Conservation (phyloP, 2,329 filamentous ascomycete species). For the Rhynchosporium secalis region DNA sequence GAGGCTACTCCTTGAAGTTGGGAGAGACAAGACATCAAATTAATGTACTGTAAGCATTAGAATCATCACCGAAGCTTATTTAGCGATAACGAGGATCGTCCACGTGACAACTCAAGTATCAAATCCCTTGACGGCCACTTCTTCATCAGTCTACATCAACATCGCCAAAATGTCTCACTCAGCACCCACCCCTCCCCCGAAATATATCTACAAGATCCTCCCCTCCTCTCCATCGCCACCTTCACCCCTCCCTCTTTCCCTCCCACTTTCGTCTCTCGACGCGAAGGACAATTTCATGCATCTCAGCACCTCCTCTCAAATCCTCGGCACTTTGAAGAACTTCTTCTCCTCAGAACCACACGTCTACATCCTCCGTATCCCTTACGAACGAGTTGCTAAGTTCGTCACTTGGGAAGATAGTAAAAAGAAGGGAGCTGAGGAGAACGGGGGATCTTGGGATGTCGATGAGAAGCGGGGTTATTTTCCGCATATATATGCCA, state of each 20-base stretch:
- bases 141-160: not conserved
- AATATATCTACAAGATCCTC: conserved; percentile 40
- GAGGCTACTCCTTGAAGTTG: no score
- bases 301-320: conserved; percentile 32
- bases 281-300: conserved; percentile 36
- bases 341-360: conserved; percentile 30
- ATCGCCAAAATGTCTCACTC: conserved; percentile 24
- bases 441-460: conserved; percentile 35
- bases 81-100: no score
- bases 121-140: not conserved
- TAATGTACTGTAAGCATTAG: no score
- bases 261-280: conserved; percentile 37
- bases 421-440: conserved; percentile 28
- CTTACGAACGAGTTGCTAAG: conserved; percentile 29
- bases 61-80: no score
- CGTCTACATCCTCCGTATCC: conserved; percentile 34
- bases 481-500: conserved; percentile 37
- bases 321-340: conserved; percentile 33
- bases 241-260: conserved; percentile 30
- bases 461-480: conserved; percentile 28
- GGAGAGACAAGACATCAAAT: no score
- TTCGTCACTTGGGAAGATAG: conserved; percentile 34
- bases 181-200: conserved; percentile 26
- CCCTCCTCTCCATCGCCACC: conserved; percentile 29
- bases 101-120: not conserved